phyloP scores from a whole-genome alignment of 2,329 filamentous ascomycete species.

The Zelopaecilomyces penicillatus region DNA sequence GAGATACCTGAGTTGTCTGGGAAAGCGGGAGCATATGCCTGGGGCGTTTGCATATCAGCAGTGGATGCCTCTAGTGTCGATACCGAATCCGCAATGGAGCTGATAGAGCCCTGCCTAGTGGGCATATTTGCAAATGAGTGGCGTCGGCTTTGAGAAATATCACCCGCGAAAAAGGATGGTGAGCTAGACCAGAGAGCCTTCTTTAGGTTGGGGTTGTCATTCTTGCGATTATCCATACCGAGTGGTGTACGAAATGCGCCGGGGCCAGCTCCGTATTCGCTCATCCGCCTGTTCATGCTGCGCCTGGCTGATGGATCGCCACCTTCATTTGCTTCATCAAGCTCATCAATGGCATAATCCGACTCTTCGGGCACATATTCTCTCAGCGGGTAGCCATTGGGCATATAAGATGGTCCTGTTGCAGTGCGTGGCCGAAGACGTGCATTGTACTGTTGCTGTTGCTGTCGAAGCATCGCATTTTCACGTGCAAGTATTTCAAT shows the following conservation, averaged over 20 bases:
- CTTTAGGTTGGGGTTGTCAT: conserved; percentile 51
- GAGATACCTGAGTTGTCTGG: conserved; percentile 29
- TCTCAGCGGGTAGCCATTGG: conserved; percentile 51
- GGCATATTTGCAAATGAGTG: conserved; percentile 71
- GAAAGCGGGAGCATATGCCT: conserved; percentile 35
- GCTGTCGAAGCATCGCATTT: conserved; percentile 53
- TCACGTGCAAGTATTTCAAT: conserved; percentile 56
- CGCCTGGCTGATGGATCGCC: conserved; percentile 40
- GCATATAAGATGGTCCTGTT: conserved; percentile 44
- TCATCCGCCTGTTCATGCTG: conserved; percentile 44
- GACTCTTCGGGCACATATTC: conserved; percentile 56
- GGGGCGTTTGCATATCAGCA: conserved; percentile 34
- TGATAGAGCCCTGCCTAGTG: conserved; percentile 55
- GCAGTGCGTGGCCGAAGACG: conserved; percentile 51
- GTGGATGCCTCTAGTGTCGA: conserved; percentile 37
- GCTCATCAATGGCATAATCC: conserved; percentile 65
- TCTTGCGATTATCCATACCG: conserved; percentile 51
- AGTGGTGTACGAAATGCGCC: conserved; percentile 39
- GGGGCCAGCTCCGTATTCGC: conserved; percentile 42
- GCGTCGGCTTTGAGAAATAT: conserved; percentile 64
- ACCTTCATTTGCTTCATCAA: conserved; percentile 52
- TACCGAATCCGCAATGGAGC: conserved; percentile 47
- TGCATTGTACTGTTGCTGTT: conserved; percentile 44
- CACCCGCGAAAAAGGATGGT: conserved; percentile 55
- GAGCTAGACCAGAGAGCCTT: conserved; percentile 65